A percentile compares a stretch with the other conserved stretches of the same genome.
phyloP scores from a whole-genome alignment of 257 asterid species.

The Solanum pimpinellifolium region DNA sequence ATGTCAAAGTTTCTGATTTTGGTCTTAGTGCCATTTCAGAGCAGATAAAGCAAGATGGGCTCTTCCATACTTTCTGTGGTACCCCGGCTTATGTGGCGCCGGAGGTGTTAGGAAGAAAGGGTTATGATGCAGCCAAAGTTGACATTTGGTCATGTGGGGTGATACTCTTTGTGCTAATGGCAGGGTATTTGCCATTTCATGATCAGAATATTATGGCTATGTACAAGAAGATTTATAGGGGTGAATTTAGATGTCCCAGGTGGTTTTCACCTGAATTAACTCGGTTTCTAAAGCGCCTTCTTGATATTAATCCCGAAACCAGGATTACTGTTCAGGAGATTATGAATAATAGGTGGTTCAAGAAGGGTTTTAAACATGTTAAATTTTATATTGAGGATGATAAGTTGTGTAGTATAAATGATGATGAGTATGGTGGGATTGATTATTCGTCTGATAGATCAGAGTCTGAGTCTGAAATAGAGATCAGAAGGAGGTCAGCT shows the following conservation, averaged over 20 bases:
- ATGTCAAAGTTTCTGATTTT: conserved; percentile 83
- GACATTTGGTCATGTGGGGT: conserved; percentile 98
- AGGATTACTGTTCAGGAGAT: conserved; percentile 58
- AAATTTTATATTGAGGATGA: conserved; percentile 84
- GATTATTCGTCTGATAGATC: conserved; percentile 49
- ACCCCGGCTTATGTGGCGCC: conserved; percentile 98
- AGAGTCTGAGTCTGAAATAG: conserved; percentile 59
- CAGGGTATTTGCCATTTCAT: conserved; percentile 83
- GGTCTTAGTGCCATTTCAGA: conserved; percentile 85
- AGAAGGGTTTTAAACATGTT: conserved; percentile 47
- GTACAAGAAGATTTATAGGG: conserved; percentile 89
- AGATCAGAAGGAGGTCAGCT: conserved; percentile 28
- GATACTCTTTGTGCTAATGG: conserved; percentile 78
- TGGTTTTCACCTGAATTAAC: conserved; percentile 79
- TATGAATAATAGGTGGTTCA: conserved; percentile 59
- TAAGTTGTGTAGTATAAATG: conserved; percentile 50
- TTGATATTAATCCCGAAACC: conserved; percentile 49
- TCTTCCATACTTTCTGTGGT: conserved; percentile 85
- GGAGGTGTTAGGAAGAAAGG: conserved; percentile 78
- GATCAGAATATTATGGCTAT: conserved; percentile 83
- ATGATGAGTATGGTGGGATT: conserved; percentile 3
- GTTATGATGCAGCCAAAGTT: conserved; percentile 83
- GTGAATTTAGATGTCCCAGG: conserved; percentile 84
- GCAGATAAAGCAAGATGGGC: conserved; percentile 84
- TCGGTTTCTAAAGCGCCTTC: conserved; percentile 33